Evolutionary conservation across 2,329 filamentous ascomycete species (phyloP).

Genomic region (Amauroascus verrucosus): DNA sequence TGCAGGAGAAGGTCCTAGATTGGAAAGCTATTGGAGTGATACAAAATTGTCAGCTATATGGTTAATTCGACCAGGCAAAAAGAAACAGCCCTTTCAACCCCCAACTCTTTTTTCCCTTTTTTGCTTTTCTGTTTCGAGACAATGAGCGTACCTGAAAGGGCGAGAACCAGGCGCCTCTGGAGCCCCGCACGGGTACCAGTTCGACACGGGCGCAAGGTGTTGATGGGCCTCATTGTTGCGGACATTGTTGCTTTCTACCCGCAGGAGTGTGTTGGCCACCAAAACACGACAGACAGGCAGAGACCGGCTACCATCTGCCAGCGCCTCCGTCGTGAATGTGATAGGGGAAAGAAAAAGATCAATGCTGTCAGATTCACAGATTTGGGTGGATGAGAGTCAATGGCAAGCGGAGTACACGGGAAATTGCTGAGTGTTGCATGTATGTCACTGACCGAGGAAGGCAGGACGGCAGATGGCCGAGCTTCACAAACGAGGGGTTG

Average conservation of each 20-base stretch:
- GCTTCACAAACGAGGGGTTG: slow-evolving; percentile 1
- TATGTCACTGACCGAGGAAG: not conserved
- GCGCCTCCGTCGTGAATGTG: not conserved
- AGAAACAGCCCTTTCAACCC: too few species aligned
- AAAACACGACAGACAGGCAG: not conserved
- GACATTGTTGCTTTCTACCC: slow-evolving; percentile 6
- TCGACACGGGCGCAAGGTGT: slow-evolving; percentile 10
- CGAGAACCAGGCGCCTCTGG: slow-evolving; percentile 9
- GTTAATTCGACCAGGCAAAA: not conserved
- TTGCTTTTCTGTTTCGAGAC: not conserved
- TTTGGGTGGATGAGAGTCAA: not conserved
- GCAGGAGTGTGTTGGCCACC: not conserved
- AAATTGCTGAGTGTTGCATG: not conserved
- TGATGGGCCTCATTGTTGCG: slow-evolving; percentile 12
- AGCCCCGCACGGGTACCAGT: slow-evolving; percentile 9
- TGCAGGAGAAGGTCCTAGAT: slow-evolving; percentile 14
- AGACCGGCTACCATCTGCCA: slow-evolving; percentile 9
- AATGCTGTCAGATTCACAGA: not conserved
- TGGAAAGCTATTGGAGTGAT: slow-evolving; percentile 6
- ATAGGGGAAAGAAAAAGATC: too few species aligned
- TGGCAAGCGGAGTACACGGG: not conserved
- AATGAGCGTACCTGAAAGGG: slow-evolving; percentile 11
- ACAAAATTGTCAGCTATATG: not conserved
- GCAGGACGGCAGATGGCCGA: slow-evolving; percentile 2
- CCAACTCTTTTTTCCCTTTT: not conserved